Conservation (phyloP, 352 stramenopile species). For the Globisporangium spiculum region DNA sequence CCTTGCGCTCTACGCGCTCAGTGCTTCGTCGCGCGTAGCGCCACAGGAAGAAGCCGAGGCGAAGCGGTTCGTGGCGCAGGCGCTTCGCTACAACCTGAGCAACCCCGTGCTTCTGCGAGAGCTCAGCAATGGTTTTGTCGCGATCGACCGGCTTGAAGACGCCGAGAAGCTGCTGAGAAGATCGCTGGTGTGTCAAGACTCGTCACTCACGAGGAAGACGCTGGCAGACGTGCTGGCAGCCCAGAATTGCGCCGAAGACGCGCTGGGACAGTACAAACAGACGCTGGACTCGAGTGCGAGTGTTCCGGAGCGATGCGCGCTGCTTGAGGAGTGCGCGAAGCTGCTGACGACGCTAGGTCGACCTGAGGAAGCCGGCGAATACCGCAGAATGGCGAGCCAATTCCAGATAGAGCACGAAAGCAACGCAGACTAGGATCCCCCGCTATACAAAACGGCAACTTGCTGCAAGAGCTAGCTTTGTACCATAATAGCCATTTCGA, state of each 20-base stretch:
- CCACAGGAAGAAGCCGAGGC: constrained; percentile 41
- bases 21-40: constrained; percentile 19
- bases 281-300: constrained; percentile 42
- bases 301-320: constrained; percentile 35
- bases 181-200: constrained; percentile 66
- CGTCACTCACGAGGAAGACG: constrained; percentile 71
- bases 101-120: constrained; percentile 68
- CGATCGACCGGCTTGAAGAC: constrained; percentile 71
- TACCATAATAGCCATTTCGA: constrained; percentile 15
- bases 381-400: constrained; percentile 52
- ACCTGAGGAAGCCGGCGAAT: constrained; percentile 65
- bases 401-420: constrained; percentile 27
- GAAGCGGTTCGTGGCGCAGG: constrained; percentile 53
- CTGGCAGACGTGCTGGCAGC: constrained; percentile 73
- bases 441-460: constrained; percentile 2
- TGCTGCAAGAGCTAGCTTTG: constrained; percentile 1
- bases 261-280: constrained; percentile 62
- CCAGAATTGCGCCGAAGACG: constrained; percentile 77
- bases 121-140: constrained; percentile 78
- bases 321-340: constrained; percentile 63
- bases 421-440: neutral
- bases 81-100: constrained; percentile 53
- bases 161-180: constrained; percentile 66
- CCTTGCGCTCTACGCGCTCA: constrained; percentile 55
- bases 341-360: constrained; percentile 68